phyloP scores from a whole-genome alignment of 1,284 basidiomycete genomes.

The Neonothopanus nambi region DNA sequence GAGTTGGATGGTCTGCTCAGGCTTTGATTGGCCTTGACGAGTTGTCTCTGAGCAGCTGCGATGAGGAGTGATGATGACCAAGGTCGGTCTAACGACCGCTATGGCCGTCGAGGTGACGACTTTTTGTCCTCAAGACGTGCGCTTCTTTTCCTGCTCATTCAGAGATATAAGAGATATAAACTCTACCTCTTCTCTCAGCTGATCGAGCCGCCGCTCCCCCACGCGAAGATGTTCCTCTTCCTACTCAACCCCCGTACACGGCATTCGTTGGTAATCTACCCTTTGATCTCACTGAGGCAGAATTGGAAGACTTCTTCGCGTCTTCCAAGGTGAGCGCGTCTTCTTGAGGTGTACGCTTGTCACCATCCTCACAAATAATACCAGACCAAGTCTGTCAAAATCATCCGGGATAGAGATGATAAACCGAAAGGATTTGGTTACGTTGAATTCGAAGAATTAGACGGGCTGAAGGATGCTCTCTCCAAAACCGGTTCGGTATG shows the following conservation, averaged over 20 bases:
- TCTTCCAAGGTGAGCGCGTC: conserved; percentile 54
- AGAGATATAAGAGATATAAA: neutral
- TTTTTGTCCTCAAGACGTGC: conserved; percentile 60
- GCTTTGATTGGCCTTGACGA: conserved; percentile 15
- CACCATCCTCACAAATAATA: conserved; percentile 9
- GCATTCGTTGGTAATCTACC: conserved; percentile 95
- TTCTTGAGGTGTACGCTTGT: neutral
- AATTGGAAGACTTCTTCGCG: conserved; percentile 82
- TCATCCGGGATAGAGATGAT: conserved; percentile 89
- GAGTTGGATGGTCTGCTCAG: conserved; percentile 37
- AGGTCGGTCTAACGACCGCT: conserved; percentile 50
- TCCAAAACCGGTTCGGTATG: conserved; percentile 64
- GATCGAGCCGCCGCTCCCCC: conserved; percentile 60
- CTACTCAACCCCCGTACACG: conserved; percentile 94
- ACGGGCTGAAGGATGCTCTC: conserved; percentile 84
- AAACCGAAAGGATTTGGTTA: conserved; percentile 99
- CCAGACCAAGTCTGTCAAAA: conserved; percentile 84
- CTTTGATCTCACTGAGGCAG: conserved; percentile 87
- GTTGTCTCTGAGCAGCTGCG: conserved; percentile 48
- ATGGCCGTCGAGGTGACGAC: conserved; percentile 58
- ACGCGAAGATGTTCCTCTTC: conserved; percentile 91
- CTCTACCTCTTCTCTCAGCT: conserved; percentile 37
- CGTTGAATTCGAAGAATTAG: conserved; percentile 87
- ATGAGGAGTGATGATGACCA: conserved; percentile 59
- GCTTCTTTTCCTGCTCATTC: conserved; percentile 26